Evolutionary conservation across 495 filamentous ascomycete genomes (phyloP), one percentile per base, ranked within the genome.

Genomic region (Pseudotulostoma volvatum): DNA sequence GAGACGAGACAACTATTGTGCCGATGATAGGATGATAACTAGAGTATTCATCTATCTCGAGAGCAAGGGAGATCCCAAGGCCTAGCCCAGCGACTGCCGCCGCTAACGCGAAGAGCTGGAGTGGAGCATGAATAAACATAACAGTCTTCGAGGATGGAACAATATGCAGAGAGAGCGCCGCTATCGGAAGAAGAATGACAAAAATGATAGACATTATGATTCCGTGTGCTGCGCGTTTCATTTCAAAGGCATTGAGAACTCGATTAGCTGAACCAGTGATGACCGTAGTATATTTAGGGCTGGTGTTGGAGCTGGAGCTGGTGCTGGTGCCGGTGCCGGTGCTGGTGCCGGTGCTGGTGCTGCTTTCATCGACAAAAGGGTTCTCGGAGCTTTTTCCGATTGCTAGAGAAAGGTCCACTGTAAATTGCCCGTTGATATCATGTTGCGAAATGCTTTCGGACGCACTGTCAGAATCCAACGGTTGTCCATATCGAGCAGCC

Each of bases 41-140:
- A 1, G 36, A 18, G 30, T 37, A 33, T 14, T 51, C 21, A 16
- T 34, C 32, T 9, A 52, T 33, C 2, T 42, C 28, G 11, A 51
- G 33, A 44, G 71, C 43, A 51, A 64, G 41, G 43, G 59, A 66
- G 14, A 84, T 49, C 16, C 81, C 81, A 15, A 81, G 30, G 2
- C 62, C 76, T 35, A 84, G 63, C 1, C 74, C 81, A 4, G 65
- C 64, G 48, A 78, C 61, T 39, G 71, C 70, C 5, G 74, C 40
- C 9, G 60, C 18, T 40, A 77, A 68, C 18, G 72, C 55, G 7
- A 80, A 47, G 0, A 67, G 36, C 53, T 86, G 82, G 37, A 73
- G 60, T 0, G 42, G 54, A 1, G 59, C 73, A 52, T 86, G 81
- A 3, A 79, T 37, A 7, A 54, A 34, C 18, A 64, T 64, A 23